These are phyloP conservation scores for Schizothecium vesticola DNA, from an alignment of 495 filamentous ascomycete species.

Conservation along the genomic window DNA sequence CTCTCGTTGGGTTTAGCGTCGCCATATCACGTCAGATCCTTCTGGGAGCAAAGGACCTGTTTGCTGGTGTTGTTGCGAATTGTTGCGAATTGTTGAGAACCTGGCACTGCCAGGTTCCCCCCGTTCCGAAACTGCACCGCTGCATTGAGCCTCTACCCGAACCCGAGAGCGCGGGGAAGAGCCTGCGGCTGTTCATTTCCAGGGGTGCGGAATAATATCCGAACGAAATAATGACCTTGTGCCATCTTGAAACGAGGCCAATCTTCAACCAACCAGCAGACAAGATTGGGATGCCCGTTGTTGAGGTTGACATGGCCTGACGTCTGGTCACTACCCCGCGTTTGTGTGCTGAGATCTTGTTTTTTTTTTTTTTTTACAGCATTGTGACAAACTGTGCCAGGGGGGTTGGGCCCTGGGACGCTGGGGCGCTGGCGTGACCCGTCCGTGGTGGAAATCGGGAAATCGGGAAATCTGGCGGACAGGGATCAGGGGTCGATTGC, in stretches of 20 bases:
- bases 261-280: background rate
- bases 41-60: background rate
- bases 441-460: background rate
- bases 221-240: background rate
- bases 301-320: background rate
- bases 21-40: background rate
- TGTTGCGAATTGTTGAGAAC: background rate
- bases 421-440: background rate
- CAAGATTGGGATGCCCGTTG: background rate
- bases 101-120: background rate
- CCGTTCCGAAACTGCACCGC: background rate
- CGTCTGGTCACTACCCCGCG: background rate
- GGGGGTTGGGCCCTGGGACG: background rate
- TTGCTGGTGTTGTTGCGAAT: background rate
- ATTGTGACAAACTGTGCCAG: background rate
- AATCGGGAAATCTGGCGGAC: background rate
- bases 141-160: background rate
- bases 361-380: background rate
- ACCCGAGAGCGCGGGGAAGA: background rate
- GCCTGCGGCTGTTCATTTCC: background rate
- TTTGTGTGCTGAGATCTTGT: background rate
- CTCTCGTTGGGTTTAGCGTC: background rate
- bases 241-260: constrained; percentile 4
- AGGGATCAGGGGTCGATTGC: constrained; percentile 13
- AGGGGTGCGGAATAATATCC: background rate